Base-by-base conservation (phyloP, 345 rosid genomes). In the Rhodomyrtus tomentosa region DNA sequence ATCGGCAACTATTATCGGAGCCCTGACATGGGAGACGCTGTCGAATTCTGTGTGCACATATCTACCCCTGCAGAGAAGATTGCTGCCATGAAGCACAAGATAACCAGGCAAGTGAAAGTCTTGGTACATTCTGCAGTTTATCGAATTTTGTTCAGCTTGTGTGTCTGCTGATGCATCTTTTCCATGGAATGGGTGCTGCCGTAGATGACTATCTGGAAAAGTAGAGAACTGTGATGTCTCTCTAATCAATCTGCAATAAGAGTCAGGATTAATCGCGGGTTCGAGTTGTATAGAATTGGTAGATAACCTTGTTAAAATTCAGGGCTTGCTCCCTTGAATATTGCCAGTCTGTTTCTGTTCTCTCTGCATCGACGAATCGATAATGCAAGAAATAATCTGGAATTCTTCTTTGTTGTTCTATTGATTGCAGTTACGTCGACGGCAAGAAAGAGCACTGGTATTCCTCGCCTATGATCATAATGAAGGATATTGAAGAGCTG, bases 1-100 rank as follows among this genome's bases (percentile, higher is more conserved):
- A 94, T 96, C 1, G 90, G 92, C 16, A 96, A 96, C 87, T 96
- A 86, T 87, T 91, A 96, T 85, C 98, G 98, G 3, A 96, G 98
- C 85, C 98, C 99, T 3, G 98, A 95, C 80, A 96, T 96, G 98
- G 97, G 94, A 27, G 99, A 96, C 25, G 83, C 87, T 0, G 86
- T 96, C 15, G 98, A 96, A 88, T 94, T 96, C 93, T 92, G 88
- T 85, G 81, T 95, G 86, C 99, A 96, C 76, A 81, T 96, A 45
- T 84, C 93, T 59, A 94, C 98, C 81, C 98, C 98, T 5, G 85
- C 91, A 3, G 98, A 96, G 84, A 93, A 94, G 89, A 89, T 91
- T 59, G 88, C 93, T 15, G 58, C 85, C 54, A 86, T 96, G 88
- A 95, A 91, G 84, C 95, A 95, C 82, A 92, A 91, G 90, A 93